Percentiles rank a stretch among this genome's conserved stretches.
Evolutionary conservation across 805 yeast species (phyloP).

Genomic region (Monosporozyma yasuniensis): DNA sequence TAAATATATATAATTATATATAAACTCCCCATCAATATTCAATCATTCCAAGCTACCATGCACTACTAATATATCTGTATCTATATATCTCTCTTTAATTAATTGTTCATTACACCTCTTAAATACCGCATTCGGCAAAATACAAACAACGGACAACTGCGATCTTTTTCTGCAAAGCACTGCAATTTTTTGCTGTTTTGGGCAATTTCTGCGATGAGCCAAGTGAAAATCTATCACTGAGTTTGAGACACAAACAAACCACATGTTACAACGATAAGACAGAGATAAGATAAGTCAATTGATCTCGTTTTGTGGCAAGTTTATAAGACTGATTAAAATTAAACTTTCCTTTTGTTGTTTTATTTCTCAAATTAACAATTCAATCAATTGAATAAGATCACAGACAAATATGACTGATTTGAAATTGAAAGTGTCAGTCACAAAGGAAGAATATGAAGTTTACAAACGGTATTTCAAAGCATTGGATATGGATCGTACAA

Average conservation of each 20-base stretch:
- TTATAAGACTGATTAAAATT: too few species aligned
- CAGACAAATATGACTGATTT: slow-evolving; percentile 1
- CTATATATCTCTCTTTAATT: too few species aligned
- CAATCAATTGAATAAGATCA: not conserved
- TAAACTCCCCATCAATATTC: not conserved
- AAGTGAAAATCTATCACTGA: not conserved
- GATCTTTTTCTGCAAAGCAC: not conserved
- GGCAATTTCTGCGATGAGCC: not conserved
- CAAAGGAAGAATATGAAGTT: slow-evolving; percentile 67
- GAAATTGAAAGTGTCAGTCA: slow-evolving; percentile 31
- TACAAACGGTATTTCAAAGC: slow-evolving; percentile 70
- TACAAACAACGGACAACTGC: not conserved
- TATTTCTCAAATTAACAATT: too few species aligned
- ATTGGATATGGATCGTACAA: slow-evolving; percentile 68
- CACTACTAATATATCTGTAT: too few species aligned
- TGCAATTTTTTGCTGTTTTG: not conserved
- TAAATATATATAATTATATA: slow-evolving; percentile 2
- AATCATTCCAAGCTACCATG: too few species aligned
- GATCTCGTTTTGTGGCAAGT: too few species aligned
- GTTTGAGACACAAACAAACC: not conserved
- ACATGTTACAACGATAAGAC: not conserved
- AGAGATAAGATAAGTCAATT: not conserved
- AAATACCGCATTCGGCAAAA: not conserved
- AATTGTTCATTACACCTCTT: too few species aligned
- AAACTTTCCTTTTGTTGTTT: too few species aligned